phyloP scores from a whole-genome alignment of 1,284 basidiomycete species.

The Irpex rosettiformis region DNA sequence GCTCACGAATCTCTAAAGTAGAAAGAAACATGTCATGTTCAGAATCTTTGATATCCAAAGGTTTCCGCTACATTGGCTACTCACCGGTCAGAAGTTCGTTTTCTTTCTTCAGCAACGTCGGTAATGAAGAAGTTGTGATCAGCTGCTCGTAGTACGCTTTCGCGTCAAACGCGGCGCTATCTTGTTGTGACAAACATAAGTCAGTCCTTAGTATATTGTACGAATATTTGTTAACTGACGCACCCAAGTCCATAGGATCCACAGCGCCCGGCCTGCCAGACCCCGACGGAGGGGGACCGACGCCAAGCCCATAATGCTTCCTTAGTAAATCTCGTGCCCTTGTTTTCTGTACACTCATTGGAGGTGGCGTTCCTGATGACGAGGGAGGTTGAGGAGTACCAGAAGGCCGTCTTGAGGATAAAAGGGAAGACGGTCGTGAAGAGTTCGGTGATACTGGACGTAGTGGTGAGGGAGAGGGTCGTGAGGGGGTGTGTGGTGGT shows the following conservation, averaged over 20 bases:
- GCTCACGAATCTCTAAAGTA: slow-evolving; percentile 71
- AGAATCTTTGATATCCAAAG: background rate
- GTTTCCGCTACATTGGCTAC: slow-evolving; percentile 5
- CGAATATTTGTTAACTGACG: slow-evolving; percentile 15
- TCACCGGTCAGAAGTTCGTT: slow-evolving; percentile 72
- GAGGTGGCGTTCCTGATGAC: slow-evolving; percentile 15
- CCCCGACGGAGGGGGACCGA: slow-evolving; percentile 62
- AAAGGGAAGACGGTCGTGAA: slow-evolving; percentile 2
- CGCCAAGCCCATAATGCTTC: slow-evolving; percentile 79
- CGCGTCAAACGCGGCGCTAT: slow-evolving; percentile 79
- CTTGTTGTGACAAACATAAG: slow-evolving; percentile 35
- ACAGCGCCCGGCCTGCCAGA: slow-evolving; percentile 39
- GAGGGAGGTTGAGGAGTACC: background rate
- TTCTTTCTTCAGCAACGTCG: slow-evolving; percentile 68
- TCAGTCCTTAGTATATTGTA: background rate
- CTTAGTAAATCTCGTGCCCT: slow-evolving; percentile 75
- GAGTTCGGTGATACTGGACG: slow-evolving; percentile 23
- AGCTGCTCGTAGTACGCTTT: slow-evolving; percentile 81
- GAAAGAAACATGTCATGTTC: background rate
- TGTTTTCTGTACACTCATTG: slow-evolving; percentile 37
- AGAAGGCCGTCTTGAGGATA: background rate
- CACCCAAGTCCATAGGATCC: slow-evolving; percentile 82
- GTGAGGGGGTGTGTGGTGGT: slow-evolving; percentile 9
- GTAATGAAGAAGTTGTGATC: slow-evolving; percentile 74
- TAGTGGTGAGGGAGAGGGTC: slow-evolving; percentile 24